Evolutionary conservation across 371 early-diverging fungal species (phyloP), one percentile per base, ranked within the genome.

Genomic region (Encephalitozoon cuniculi): DNA sequence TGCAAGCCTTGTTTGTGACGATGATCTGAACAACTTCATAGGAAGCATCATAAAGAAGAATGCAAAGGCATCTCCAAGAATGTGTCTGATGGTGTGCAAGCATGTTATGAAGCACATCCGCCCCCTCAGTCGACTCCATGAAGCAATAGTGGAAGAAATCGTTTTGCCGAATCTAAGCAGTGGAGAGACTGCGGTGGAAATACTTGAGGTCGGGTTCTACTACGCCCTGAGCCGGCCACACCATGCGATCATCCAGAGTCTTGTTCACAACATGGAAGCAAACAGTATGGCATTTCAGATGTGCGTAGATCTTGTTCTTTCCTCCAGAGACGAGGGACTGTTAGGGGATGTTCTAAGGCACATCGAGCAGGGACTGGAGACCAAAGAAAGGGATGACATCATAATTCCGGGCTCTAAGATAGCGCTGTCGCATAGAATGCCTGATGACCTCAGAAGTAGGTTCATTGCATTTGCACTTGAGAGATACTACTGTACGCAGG

Each of bases 141-240:
- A 71, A 18, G 80, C 80, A 6, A 80, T 80, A 30, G 21, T 77
- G 5, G 66, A 68, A 26, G 80, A 80, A 64, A 77, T 80, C 1
- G 67, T 73, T 11, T 15, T 74, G 26, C 34, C 39, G 1, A 53
- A 77, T 26, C 7, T 69, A 4, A 18, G 49, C 11, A 9, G 28
- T 32, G 3, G 28, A 66, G 49, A 11, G 11, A 70, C 37, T 1
- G 32, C 32, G 21, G 26, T 28, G n/a, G 46, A 59, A 7, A 43
- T 54, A 34, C 18, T 77, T 32, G 68, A 64, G 41, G 15, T 75
- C 18, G 34, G 49, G 49, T 68, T 63, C 71, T 43, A 44, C 26
- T 53, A 75, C 44, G 21, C 37, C 21, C 23, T 64, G 0, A 18
- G 15, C 0, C n/a, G 28, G 32, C 11, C 59, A 21, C 28, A 51